Evolutionary conservation across 2,329 filamentous ascomycete species (phyloP), one percentile per base, ranked within the genome.

Genomic region (Zasmidium angulare): DNA sequence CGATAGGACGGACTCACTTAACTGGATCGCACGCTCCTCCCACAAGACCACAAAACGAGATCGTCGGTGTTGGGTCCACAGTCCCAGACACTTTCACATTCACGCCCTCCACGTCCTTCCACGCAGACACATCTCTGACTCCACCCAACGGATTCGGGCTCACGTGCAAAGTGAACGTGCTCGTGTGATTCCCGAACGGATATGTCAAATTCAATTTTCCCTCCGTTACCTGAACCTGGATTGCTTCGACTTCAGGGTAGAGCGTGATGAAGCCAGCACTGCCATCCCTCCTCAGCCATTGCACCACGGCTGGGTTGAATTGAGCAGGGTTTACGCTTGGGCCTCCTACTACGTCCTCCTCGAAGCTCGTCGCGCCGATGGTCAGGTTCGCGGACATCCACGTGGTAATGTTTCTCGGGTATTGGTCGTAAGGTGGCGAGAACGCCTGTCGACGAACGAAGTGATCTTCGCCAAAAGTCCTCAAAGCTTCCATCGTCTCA

Each of bases 221-320:
- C 47, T 55, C 50, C 26, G 47, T 55, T 14, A 63, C 63, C 49
- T 56, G 55, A 11, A 51, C 58, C 14, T 62, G 53, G 40, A 63
- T 31, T 21, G 63, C 54, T 46, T 60, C 11, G 17, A 53, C 57
- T 23, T 62, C 55, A 0, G 79, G 76, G 1, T 72, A 70, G 6
- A 63, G 53, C 4, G 55, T 59, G 19, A 66, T 57, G 47, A 66
- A 64, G 24, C 65, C 66, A 36, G 64, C 46, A 20, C 56, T 58
- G n/a, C 61, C 55, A 22, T 60, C 58, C 12, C 50, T 55, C 21
- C 76, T 59, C 19, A 61, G 68, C 86, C 85, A 88, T 65, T 88
- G 85, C 0, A 84, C 78, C 4, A 87, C 81, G 0, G 82, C 82
- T 0, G 85, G 85, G 59, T 82, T 86, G 70, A 85, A 88, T 0